A percentile compares a stretch with the other conserved stretches of the same genome.
phyloP scores from a whole-genome alignment of 805 yeast genomes.

The Candida chauliodis region DNA sequence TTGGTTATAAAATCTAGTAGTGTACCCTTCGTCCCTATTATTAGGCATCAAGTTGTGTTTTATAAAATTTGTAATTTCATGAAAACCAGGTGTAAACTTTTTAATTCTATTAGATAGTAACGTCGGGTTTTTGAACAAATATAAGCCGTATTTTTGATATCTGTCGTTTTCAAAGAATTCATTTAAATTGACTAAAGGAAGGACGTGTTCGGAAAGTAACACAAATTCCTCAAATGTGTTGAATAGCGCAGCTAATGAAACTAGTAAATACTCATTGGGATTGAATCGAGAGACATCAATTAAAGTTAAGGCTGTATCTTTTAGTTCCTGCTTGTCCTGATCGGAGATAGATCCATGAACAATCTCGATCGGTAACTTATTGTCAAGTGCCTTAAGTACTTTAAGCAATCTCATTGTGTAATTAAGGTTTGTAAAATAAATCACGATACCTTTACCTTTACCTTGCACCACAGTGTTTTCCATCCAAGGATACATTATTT shows the following conservation, averaged over 20 bases:
- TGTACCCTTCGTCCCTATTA: constrained; percentile 10
- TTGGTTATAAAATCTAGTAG: constrained; percentile 19
- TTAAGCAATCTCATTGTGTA: constrained; percentile 12
- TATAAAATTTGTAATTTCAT: constrained; percentile 25
- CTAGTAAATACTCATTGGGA: constrained; percentile 15
- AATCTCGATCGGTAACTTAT: constrained; percentile 28
- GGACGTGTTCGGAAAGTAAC: constrained; percentile 23
- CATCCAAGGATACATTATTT: background rate
- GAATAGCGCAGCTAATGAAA: constrained; percentile 25
- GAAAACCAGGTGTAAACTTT: constrained; percentile 24
- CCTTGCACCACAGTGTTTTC: constrained; percentile 23
- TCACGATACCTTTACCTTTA: constrained; percentile 30
- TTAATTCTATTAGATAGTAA: constrained; percentile 15
- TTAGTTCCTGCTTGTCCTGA: background rate
- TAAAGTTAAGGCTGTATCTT: constrained; percentile 5
- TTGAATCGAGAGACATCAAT: constrained; percentile 6
- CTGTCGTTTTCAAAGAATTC: constrained; percentile 16
- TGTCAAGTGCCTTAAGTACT: constrained; percentile 24
- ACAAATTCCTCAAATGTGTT: constrained; percentile 30
- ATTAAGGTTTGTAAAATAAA: constrained; percentile 21
- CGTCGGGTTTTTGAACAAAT: constrained; percentile 28
- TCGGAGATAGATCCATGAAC: constrained; percentile 2
- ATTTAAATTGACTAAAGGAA: constrained; percentile 20
- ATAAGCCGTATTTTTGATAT: constrained; percentile 21
- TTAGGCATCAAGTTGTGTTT: constrained; percentile 18